These are phyloP conservation scores for Populus nigra DNA, from an alignment of 345 rosid genomes.

Conservation along the genomic window DNA sequence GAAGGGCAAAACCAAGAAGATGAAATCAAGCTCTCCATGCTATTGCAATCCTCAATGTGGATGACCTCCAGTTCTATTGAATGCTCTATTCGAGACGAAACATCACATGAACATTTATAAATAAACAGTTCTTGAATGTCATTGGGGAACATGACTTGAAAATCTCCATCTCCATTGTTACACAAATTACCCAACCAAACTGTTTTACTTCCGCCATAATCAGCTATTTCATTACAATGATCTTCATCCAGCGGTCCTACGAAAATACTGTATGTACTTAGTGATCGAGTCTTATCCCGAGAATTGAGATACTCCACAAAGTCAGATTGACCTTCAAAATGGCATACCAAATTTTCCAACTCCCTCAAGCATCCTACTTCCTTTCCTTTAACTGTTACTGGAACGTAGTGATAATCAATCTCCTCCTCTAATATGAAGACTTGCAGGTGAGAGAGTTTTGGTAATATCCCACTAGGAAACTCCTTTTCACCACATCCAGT, in stretches of 20 bases:
- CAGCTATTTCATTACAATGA: accelerated
- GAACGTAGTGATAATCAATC: accelerated
- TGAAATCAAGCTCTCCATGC: not conserved
- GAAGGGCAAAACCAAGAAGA: no score
- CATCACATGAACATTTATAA: not conserved
- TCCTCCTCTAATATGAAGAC: not conserved
- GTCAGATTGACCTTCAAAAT: not conserved
- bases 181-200: not conserved
- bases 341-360: not conserved
- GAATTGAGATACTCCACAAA: not conserved
- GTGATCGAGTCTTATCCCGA: not conserved
- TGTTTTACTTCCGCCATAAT: not conserved
- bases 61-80: not conserved
- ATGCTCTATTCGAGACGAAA: not conserved
- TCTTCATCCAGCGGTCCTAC: not conserved
- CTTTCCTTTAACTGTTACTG: not conserved
- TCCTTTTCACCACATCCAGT: not conserved
- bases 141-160: not conserved
- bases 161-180: not conserved
- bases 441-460: slow-evolving; percentile 4
- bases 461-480: slow-evolving; percentile 14
- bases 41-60: not conserved
- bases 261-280: accelerated
- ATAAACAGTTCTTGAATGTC: not conserved
- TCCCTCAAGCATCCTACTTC: slow-evolving; percentile 5